Evolutionary conservation across 2,329 filamentous ascomycete genomes (phyloP).

Genomic region (Fusarium buharicum): DNA sequence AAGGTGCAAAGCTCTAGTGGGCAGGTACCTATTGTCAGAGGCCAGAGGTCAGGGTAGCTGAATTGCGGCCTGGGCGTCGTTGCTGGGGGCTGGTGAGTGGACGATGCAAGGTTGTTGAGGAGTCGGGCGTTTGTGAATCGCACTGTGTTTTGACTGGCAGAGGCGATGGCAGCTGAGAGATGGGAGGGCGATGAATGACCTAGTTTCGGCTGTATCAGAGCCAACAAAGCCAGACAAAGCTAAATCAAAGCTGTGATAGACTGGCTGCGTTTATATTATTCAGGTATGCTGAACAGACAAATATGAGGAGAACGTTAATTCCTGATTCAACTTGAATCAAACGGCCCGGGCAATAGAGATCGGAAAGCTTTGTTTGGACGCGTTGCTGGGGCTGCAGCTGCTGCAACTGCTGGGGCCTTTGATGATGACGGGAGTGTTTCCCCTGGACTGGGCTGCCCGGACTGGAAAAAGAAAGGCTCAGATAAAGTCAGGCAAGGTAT

Average conservation of each 20-base stretch:
- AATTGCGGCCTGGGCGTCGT: slow-evolving; percentile 17
- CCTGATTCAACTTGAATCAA: slow-evolving; percentile 8
- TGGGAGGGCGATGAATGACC: slow-evolving; percentile 11
- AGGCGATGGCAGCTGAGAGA: slow-evolving; percentile 26
- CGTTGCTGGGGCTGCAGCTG: slow-evolving; percentile 34
- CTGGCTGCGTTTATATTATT: background rate
- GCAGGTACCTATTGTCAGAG: slow-evolving; percentile 34
- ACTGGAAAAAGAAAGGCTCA: slow-evolving; percentile 20
- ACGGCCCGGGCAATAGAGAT: background rate
- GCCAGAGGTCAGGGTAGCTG: slow-evolving; percentile 19
- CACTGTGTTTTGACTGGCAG: slow-evolving; percentile 39
- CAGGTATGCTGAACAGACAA: too few species aligned
- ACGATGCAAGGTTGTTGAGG: slow-evolving; percentile 38
- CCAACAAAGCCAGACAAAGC: background rate
- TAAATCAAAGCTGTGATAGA: slow-evolving; percentile 3
- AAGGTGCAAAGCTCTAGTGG: slow-evolving; percentile 2
- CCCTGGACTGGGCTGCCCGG: slow-evolving; percentile 13
- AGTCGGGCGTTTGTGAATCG: slow-evolving; percentile 12
- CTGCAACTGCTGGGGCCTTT: slow-evolving; percentile 29
- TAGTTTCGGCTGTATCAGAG: slow-evolving; percentile 12
- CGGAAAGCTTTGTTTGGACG: slow-evolving; percentile 28
- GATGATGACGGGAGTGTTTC: slow-evolving; percentile 32
- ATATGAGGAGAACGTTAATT: background rate
- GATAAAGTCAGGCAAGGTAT: slow-evolving; percentile 29
- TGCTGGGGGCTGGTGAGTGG: slow-evolving; percentile 35